Evolutionary conservation across 495 filamentous ascomycete species (phyloP), one percentile per base, ranked within the genome.

Genomic region (Cercophora scortea): DNA sequence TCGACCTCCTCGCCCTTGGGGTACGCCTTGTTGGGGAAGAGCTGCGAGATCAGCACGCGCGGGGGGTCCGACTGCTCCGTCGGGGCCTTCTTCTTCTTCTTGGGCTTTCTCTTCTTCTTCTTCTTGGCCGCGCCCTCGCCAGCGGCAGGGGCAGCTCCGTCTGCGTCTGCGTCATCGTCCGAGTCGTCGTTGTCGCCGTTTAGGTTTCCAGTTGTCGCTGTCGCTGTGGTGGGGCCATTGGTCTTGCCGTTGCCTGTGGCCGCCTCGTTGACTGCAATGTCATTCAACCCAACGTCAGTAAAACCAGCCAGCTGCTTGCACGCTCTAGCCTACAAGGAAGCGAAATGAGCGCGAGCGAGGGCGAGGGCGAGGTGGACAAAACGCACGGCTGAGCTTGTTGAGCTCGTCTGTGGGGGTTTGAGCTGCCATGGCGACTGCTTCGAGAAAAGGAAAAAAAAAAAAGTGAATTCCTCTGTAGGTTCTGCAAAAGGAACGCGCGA

Each of bases 101-200:
- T 88, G 75, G 86, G 87, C 76, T 89, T 89, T 77, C 85, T 91
- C 73, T 89, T 89, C 73, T 90, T 90, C 67, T 80, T 79, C 65
- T 80, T 80, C 65, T 78, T 77, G 43, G 71, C 72, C 6, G 64
- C 72, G 3, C 62, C 75, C 15, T 68, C 66, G 6, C 60, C 69
- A 15, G 64, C 61, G n/a, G 68, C 66, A 7, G 59, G 60, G 7
- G 60, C 49, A 17, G 60, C 62, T 0, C 70, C 74, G 15, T 78
- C 76, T 1, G 67, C 76, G 2, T 79, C 78, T 47, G 88, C 85
- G 52, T 79, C 75, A 11, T 87, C 36, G 13, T 38, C 36, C 9
- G 10, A 11, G 36, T 38, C 36, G 13, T 38, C 10, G 9, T 38
- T 38, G 9, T 38, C 10, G 36, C 36, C 36, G 25, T 25, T 81